A percentile compares a stretch with the other conserved stretches of the same genome.
These are phyloP conservation scores for Erythrophleum ivorense DNA, from an alignment of 331 rosid species.

Conservation along the genomic window DNA sequence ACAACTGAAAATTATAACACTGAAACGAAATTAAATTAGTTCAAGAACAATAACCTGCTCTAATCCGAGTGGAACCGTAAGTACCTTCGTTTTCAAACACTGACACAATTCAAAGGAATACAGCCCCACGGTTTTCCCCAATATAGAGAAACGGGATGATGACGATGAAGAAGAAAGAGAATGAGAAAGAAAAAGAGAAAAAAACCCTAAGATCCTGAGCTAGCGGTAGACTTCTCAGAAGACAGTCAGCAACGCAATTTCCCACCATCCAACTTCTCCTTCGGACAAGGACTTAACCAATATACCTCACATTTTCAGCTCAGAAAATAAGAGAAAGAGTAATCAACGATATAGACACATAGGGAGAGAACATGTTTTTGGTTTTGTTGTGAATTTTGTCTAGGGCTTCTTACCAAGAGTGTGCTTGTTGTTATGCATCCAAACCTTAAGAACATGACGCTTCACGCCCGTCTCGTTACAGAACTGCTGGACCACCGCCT, in stretches of 20 bases:
- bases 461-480: constrained; percentile 81
- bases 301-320: constrained; percentile 35
- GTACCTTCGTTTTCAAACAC: constrained; percentile 34
- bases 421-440: constrained; percentile 99
- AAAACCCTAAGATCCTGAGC: constrained; percentile 60
- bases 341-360: not conserved
- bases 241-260: constrained; percentile 42
- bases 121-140: constrained; percentile 9
- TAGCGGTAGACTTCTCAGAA: constrained; percentile 27
- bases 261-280: constrained; percentile 32
- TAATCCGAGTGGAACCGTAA: constrained; percentile 37
- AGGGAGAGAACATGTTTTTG: not conserved
- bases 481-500: constrained; percentile 74
- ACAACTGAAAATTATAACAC: not conserved
- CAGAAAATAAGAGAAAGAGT: constrained; percentile 1
- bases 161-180: not conserved
- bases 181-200: not conserved
- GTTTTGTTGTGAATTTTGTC: not conserved
- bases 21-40: constrained; percentile 38
- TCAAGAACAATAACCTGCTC: constrained; percentile 39
- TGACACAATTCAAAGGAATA: constrained; percentile 27
- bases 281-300: constrained; percentile 27
- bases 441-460: constrained; percentile 93
- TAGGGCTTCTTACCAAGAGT: constrained; percentile 97
- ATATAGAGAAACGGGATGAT: not conserved